Conservation (phyloP, 768 basidiomycete species). For the Cystofilobasidium macerans region DNA sequence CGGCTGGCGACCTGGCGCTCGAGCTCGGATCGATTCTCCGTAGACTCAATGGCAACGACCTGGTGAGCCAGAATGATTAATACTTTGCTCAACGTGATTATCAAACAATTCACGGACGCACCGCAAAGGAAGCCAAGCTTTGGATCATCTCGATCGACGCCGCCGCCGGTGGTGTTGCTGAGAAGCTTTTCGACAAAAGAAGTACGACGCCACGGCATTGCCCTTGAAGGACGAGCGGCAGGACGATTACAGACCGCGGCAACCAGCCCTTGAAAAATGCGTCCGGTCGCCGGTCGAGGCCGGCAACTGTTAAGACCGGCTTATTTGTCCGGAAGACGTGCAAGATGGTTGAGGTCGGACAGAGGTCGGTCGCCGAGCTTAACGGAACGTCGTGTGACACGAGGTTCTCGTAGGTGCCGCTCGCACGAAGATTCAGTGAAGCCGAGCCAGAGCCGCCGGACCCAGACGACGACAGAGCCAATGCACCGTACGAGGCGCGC, state of each 20-base stretch:
- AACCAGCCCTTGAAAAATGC: neutral
- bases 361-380: conserved; percentile 1
- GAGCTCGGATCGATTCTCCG: conserved; percentile 1
- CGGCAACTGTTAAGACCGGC: neutral
- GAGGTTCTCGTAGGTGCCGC: neutral
- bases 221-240: neutral
- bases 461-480: neutral
- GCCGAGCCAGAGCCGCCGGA: neutral
- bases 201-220: conserved; percentile 5
- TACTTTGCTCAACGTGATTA: neutral
- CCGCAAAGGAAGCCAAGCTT: conserved; percentile 10
- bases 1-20: conserved; percentile 4
- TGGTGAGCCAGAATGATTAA: neutral
- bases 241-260: neutral
- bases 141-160: conserved; percentile 12
- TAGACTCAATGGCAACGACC: conserved; percentile 14
- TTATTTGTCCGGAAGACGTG: conserved; percentile 9
- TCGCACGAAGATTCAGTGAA: neutral
- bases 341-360: neutral
- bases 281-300: neutral
- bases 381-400: neutral
- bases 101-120: neutral
- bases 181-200: neutral
- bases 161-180: neutral
- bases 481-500: neutral